Evolutionary conservation across 2,329 filamentous ascomycete genomes (phyloP).

Genomic region (Gaeumannomyces sp.): DNA sequence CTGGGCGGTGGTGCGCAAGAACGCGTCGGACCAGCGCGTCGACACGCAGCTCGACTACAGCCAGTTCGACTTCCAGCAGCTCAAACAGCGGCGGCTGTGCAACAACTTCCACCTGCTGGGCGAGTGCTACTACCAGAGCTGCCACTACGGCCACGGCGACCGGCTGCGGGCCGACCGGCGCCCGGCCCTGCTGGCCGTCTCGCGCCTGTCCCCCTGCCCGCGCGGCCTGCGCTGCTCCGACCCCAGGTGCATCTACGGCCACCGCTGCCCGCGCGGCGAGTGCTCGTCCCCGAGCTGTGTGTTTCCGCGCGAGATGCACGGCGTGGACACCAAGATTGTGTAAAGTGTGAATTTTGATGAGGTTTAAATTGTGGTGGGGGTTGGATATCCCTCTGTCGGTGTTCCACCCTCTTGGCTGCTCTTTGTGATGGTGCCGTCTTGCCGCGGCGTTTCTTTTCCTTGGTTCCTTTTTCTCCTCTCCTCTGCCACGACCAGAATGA

Average conservation of each 20-base stretch:
- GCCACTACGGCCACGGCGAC: background rate
- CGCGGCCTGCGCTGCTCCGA: background rate
- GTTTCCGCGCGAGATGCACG: background rate
- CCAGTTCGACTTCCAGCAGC: background rate
- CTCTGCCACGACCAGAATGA: too few species aligned
- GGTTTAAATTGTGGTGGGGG: too few species aligned
- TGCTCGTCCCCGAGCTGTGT: background rate
- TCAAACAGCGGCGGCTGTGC: background rate
- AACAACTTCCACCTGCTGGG: slow-evolving; percentile 2
- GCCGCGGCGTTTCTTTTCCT: too few species aligned
- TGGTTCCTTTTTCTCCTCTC: too few species aligned
- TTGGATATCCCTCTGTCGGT: too few species aligned
- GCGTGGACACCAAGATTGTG: background rate
- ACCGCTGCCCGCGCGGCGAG: background rate
- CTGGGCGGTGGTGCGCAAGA: background rate
- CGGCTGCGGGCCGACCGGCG: background rate
- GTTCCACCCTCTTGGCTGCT: too few species aligned
- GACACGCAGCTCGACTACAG: background rate
- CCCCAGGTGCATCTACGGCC: background rate
- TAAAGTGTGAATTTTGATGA: background rate
- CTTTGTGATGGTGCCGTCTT: too few species aligned
- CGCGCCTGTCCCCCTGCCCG: background rate
- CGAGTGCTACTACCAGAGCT: background rate
- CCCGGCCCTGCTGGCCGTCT: background rate
- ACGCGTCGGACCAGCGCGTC: background rate